Evolutionary conservation across 306 rosid species (phyloP).

Genomic region (Cucurbita moschata): DNA sequence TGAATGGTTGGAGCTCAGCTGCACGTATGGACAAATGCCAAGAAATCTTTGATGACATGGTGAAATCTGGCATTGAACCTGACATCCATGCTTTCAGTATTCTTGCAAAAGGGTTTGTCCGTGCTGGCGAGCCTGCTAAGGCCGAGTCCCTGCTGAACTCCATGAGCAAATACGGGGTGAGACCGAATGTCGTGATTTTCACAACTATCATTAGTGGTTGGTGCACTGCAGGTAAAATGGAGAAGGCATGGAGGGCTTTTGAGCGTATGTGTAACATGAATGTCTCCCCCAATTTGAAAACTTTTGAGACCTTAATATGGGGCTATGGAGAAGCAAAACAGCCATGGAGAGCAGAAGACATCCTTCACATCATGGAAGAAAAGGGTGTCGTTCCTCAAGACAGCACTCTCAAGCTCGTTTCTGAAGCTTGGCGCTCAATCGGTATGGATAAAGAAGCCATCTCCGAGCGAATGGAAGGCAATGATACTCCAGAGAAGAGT

Average conservation of each 20-base stretch:
- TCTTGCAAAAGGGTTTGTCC: conserved; percentile 90
- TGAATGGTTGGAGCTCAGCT: conserved; percentile 88
- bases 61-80: conserved; percentile 60
- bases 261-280: conserved; percentile 52
- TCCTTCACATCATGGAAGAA: conserved; percentile 52
- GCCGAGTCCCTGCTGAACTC: conserved; percentile 56
- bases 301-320: conserved; percentile 92
- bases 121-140: conserved; percentile 56
- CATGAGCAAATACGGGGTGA: conserved; percentile 52
- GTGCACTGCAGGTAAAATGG: conserved; percentile 79
- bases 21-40: conserved; percentile 73
- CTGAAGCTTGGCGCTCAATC: conserved; percentile 72
- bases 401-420: conserved; percentile 59
- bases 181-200: conserved; percentile 83
- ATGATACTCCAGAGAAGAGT: conserved; percentile 20
- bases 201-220: conserved; percentile 91
- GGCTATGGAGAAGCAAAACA: conserved; percentile 90
- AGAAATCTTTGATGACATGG: conserved; percentile 79
- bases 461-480: conserved; percentile 6
- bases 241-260: conserved; percentile 35
- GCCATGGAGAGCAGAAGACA: conserved; percentile 84
- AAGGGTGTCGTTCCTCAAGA: conserved; percentile 43
- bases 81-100: conserved; percentile 76
- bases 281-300: conserved; percentile 49
- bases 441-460: conserved; percentile 47